Evolutionary conservation across 495 filamentous ascomycete species (phyloP).

Genomic region (Lentithecium fluviatile): DNA sequence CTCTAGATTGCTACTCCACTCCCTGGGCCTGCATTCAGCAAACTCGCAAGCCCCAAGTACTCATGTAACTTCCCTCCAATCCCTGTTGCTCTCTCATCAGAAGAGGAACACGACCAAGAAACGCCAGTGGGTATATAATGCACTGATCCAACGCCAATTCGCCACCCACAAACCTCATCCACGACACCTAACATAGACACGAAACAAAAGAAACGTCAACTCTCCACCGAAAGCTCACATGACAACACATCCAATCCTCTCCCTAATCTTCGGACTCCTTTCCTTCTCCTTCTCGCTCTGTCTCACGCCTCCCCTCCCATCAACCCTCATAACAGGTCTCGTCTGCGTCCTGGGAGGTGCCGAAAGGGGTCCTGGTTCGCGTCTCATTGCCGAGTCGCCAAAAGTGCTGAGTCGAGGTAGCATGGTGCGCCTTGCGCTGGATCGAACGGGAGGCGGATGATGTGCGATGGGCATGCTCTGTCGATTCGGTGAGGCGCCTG

Average conservation of each 20-base stretch:
- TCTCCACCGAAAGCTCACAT: no score
- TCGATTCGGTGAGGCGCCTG: neutral
- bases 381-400: neutral
- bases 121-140: no score
- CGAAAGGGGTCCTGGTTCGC: conserved; percentile 13
- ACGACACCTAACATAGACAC: no score
- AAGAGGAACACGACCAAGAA: no score
- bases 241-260: conserved; percentile 18
- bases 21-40: no score
- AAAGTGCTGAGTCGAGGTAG: conserved; percentile 16
- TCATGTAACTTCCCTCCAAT: no score
- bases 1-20: no score
- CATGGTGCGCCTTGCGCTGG: conserved; percentile 1
- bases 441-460: neutral
- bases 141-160: no score
- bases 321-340: neutral
- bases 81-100: no score
- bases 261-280: conserved; percentile 7
- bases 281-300: conserved; percentile 8
- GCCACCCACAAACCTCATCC: no score
- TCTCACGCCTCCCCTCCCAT: neutral
- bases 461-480: conserved; percentile 7
- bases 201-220: no score
- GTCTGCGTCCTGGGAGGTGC: conserved; percentile 16
- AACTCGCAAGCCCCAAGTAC: no score